These are phyloP conservation scores for Phytophthora colocasiae DNA, from an alignment of 352 stramenopile genomes.

Conservation along the genomic window DNA sequence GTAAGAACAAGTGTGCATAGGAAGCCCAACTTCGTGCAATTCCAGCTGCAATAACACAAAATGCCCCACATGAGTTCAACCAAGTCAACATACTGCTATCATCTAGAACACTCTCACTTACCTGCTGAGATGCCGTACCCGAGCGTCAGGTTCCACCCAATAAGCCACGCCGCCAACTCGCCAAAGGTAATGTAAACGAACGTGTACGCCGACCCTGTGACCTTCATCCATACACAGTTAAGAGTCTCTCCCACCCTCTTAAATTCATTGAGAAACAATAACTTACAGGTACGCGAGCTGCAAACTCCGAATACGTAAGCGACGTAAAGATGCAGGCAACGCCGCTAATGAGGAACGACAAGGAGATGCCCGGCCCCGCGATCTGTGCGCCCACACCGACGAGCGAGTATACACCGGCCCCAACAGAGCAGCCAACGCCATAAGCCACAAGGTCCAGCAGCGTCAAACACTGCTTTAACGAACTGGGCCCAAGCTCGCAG, in stretches of 20 bases:
- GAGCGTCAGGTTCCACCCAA: conserved; percentile 94
- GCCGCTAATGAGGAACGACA: conserved; percentile 91
- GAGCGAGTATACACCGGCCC: conserved; percentile 93
- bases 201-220: conserved; percentile 91
- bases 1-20: conserved; percentile 84
- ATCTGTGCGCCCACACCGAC: conserved; percentile 87
- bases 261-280: not conserved
- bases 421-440: conserved; percentile 91
- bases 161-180: conserved; percentile 89
- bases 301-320: conserved; percentile 92
- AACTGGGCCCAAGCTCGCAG: conserved; percentile 45
- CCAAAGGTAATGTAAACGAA: conserved; percentile 92
- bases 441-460: conserved; percentile 87
- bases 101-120: conserved; percentile 19
- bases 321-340: conserved; percentile 92
- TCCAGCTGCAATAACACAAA: conserved; percentile 56
- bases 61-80: not conserved
- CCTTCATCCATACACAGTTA: conserved; percentile 41
- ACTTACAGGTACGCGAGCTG: conserved; percentile 80
- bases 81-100: too few species aligned
- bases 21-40: conserved; percentile 92
- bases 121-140: conserved; percentile 93
- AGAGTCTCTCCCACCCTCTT: conserved; percentile 4
- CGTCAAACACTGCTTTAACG: conserved; percentile 75
- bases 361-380: conserved; percentile 87